Evolutionary conservation across 2,329 filamentous ascomycete species (phyloP).

Genomic region (Botrytis hyacinthi): DNA sequence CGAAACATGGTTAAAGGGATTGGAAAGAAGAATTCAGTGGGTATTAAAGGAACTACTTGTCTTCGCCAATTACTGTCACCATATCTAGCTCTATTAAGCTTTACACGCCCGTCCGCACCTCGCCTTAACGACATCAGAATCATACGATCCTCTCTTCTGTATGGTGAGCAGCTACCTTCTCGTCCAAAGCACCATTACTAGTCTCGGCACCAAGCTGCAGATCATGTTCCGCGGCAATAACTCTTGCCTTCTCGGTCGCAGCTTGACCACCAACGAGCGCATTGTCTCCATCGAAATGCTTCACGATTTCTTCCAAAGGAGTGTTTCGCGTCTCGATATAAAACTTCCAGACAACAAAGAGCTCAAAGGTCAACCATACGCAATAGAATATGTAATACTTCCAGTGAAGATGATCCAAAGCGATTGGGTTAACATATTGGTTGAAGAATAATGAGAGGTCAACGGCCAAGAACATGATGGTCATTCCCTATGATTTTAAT

Average conservation of each 20-base stretch:
- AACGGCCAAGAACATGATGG: constrained; percentile 46
- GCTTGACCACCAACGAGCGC: constrained; percentile 33
- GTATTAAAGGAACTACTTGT: constrained; percentile 1
- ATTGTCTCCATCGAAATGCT: constrained; percentile 45
- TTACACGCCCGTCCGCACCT: neutral
- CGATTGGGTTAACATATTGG: constrained; percentile 45
- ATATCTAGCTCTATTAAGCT: neutral
- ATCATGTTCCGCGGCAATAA: constrained; percentile 19
- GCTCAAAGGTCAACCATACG: constrained; percentile 36
- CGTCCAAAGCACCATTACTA: constrained; percentile 8
- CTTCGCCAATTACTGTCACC: neutral
- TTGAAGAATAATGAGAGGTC: constrained; percentile 48
- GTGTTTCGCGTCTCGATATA: constrained; percentile 46
- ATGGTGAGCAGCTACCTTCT: constrained; percentile 14
- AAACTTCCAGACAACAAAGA: constrained; percentile 36
- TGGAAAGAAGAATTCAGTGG: neutral
- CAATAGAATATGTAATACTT: constrained; percentile 47
- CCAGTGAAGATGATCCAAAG: constrained; percentile 42
- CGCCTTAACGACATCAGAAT: neutral
- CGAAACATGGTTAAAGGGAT: neutral
- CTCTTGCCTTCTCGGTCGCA: constrained; percentile 21
- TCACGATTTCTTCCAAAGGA: constrained; percentile 47
- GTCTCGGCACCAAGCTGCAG: constrained; percentile 6
- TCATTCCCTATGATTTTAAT: constrained; percentile 33
- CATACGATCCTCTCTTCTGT: constrained; percentile 15